Evolutionary conservation across 1,284 basidiomycete genomes (phyloP).

Genomic region (Pseudozyma tsukubaensis): DNA sequence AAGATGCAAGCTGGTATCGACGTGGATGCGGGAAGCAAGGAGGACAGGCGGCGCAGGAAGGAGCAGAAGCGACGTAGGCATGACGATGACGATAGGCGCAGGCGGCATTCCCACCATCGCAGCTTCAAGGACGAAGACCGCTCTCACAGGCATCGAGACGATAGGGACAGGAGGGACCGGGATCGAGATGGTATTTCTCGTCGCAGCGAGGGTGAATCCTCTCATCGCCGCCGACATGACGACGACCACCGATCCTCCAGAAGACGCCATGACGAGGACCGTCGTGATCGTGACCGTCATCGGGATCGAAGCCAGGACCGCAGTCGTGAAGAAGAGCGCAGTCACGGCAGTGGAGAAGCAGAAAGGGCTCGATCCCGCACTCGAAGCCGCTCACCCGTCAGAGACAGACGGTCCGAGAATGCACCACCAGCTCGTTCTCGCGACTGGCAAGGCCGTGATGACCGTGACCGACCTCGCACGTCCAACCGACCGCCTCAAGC

Average conservation of each 20-base stretch:
- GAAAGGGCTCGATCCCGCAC: conserved; percentile 15
- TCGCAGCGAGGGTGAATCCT: conserved; percentile 30
- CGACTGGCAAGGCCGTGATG: conserved; percentile 4
- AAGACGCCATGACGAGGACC: conserved; percentile 26
- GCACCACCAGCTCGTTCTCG: conserved; percentile 5
- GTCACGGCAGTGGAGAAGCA: conserved; percentile 10
- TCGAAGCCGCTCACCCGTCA: conserved; percentile 25
- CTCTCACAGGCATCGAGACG: conserved; percentile 64
- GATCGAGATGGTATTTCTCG: conserved; percentile 18
- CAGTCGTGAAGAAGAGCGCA: neutral
- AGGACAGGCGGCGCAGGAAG: conserved; percentile 71
- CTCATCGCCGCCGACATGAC: conserved; percentile 24
- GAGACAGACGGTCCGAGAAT: conserved; percentile 1
- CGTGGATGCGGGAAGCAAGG: conserved; percentile 69
- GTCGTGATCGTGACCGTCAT: conserved; percentile 59
- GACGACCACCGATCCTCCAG: conserved; percentile 28
- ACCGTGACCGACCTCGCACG: neutral
- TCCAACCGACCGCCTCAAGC: neutral
- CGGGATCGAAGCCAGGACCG: conserved; percentile 29
- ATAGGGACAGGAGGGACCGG: conserved; percentile 32
- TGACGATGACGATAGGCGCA: conserved; percentile 10
- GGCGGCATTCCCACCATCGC: conserved; percentile 8
- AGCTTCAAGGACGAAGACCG: conserved; percentile 11
- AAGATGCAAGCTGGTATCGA: conserved; percentile 76
- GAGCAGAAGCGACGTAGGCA: conserved; percentile 72